A percentile compares a stretch with the other conserved stretches of the same genome.
Conservation (phyloP, 805 yeast species). For the Cyberlindnera veronae region DNA sequence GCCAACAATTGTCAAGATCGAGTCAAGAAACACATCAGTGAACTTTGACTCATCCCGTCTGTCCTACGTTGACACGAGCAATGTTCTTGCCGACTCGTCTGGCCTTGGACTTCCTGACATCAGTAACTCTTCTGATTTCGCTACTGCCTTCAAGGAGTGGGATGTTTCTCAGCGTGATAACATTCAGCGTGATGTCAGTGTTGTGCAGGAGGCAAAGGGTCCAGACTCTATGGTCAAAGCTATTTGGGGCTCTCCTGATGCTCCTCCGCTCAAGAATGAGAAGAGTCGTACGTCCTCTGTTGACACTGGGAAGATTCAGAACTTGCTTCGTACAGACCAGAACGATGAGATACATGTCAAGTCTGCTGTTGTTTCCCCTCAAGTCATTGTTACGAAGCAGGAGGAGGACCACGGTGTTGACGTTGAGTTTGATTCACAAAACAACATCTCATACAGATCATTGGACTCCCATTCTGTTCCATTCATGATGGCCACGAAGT, state of each 20-base stretch:
- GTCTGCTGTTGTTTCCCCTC: constrained; percentile 16
- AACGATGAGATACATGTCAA: constrained; percentile 17
- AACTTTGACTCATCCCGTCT: constrained; percentile 4
- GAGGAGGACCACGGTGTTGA: constrained; percentile 24
- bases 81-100: constrained; percentile 7
- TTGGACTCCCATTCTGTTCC: background rate
- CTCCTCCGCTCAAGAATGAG: background rate
- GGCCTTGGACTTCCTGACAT: constrained; percentile 39
- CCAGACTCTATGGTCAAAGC: constrained; percentile 11
- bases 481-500: background rate
- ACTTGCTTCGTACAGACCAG: constrained; percentile 14
- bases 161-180: constrained; percentile 11
- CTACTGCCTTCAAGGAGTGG: constrained; percentile 38
- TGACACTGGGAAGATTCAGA: constrained; percentile 16
- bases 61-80: background rate
- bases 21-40: constrained; percentile 22
- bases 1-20: constrained; percentile 22
- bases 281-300: constrained; percentile 12
- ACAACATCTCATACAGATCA: constrained; percentile 6
- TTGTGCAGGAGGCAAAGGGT: background rate
- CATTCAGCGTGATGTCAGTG: background rate
- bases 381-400: constrained; percentile 19
- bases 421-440: constrained; percentile 19
- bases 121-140: constrained; percentile 47
- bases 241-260: constrained; percentile 24